Evolutionary conservation across 495 filamentous ascomycete species (phyloP).

Genomic region (Schizothecium vesticola): DNA sequence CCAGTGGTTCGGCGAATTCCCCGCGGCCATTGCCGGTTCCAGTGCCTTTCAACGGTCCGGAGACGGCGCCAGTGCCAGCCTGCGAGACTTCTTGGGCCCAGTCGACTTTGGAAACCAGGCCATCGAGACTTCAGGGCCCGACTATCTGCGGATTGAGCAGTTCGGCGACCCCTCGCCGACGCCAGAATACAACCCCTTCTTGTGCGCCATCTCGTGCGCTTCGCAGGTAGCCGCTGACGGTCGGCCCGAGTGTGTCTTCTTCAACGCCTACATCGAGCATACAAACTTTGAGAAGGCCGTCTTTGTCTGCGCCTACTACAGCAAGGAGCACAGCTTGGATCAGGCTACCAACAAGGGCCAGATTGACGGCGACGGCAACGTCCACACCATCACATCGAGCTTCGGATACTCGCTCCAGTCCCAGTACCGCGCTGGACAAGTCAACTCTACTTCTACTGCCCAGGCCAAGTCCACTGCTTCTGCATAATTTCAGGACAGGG

Average conservation of each 20-base stretch:
- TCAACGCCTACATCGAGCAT: conserved; percentile 42
- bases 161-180: conserved; percentile 25
- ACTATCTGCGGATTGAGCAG: conserved; percentile 40
- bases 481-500: not conserved
- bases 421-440: not conserved
- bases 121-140: conserved; percentile 38
- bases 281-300: conserved; percentile 30
- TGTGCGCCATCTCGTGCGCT: conserved; percentile 39
- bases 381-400: conserved; percentile 6
- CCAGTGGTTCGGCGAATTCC: conserved; percentile 36
- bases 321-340: not conserved
- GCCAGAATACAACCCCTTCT: conserved; percentile 29
- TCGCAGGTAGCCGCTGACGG: conserved; percentile 38
- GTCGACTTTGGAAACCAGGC: conserved; percentile 31
- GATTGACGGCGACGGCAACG: conserved; percentile 7
- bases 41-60: conserved; percentile 35
- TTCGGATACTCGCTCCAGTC: conserved; percentile 12
- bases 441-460: no score
- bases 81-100: conserved; percentile 28
- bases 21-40: conserved; percentile 40
- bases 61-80: conserved; percentile 13
- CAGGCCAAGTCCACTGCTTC: not conserved
- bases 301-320: conserved; percentile 19
- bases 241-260: conserved; percentile 40
- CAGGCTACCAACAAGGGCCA: conserved; percentile 19